A percentile compares a stretch with the other conserved stretches of the same genome.
These are phyloP conservation scores for Ephemerocybe angulata DNA, from an alignment of 768 basidiomycete species.

Conservation along the genomic window DNA sequence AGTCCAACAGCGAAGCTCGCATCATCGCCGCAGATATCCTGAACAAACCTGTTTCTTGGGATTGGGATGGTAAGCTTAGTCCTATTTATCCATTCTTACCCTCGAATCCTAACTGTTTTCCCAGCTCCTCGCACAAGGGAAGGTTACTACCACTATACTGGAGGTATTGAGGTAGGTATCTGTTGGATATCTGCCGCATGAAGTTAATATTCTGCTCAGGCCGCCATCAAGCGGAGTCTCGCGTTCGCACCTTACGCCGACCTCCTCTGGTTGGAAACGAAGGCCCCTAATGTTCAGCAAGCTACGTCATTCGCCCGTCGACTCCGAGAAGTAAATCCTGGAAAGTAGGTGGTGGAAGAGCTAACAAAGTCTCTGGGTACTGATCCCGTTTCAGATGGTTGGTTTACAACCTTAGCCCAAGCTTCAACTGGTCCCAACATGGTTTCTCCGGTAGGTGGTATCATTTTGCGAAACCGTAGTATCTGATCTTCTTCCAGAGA, in stretches of 20 bases:
- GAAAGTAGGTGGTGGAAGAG: constrained; percentile 46
- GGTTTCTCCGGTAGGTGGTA: constrained; percentile 61
- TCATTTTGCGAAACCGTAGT: background rate
- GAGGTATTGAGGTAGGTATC: constrained; percentile 67
- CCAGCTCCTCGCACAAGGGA: constrained; percentile 83
- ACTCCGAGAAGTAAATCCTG: constrained; percentile 69
- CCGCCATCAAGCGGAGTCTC: constrained; percentile 77
- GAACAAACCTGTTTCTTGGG: constrained; percentile 74
- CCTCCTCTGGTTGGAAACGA: constrained; percentile 91
- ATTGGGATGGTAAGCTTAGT: constrained; percentile 71
- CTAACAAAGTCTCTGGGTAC: background rate
- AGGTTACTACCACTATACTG: constrained; percentile 86
- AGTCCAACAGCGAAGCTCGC: constrained; percentile 71
- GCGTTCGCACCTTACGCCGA: constrained; percentile 86
- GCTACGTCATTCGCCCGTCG: constrained; percentile 74
- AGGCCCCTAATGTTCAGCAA: constrained; percentile 76
- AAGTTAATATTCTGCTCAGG: no score
- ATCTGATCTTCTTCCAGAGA: constrained; percentile 37
- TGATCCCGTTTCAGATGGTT: constrained; percentile 52
- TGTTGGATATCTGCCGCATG: no score
- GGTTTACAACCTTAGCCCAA: constrained; percentile 91
- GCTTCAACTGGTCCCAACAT: constrained; percentile 88
- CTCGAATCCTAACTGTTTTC: constrained; percentile 6
- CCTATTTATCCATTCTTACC: background rate
- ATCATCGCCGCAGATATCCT: constrained; percentile 71